phyloP scores from a whole-genome alignment of 2,329 filamentous ascomycete genomes.

The Pseudopithomyces maydicus region DNA sequence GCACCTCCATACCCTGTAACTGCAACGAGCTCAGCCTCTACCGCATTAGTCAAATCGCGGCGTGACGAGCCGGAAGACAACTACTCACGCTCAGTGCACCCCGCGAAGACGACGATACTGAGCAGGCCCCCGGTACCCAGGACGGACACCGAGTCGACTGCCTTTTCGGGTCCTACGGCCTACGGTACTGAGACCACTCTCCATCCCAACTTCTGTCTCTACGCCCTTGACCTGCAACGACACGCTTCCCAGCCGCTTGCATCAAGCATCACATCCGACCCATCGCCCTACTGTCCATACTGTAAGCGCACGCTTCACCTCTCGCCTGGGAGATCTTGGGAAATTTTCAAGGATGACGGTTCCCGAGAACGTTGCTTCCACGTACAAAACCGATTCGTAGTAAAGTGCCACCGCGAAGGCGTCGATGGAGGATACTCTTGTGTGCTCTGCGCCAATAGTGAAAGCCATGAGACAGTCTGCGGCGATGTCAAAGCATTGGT shows the following conservation, averaged over 20 bases:
- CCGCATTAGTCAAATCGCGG: conserved; percentile 28
- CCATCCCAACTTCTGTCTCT: conserved; percentile 34
- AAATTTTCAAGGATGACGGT: conserved; percentile 37
- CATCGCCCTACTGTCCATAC: conserved; percentile 36
- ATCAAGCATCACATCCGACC: conserved; percentile 27
- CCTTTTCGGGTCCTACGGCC: conserved; percentile 27
- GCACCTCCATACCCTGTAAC: conserved; percentile 20
- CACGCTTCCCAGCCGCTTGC: conserved; percentile 33
- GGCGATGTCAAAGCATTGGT: conserved; percentile 44
- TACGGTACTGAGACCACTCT: conserved; percentile 22
- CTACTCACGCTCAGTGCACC: conserved; percentile 2
- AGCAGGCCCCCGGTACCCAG: conserved; percentile 23
- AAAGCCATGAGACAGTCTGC: conserved; percentile 36
- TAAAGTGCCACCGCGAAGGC: conserved; percentile 41
- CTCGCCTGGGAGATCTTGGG: conserved; percentile 42
- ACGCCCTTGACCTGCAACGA: conserved; percentile 38
- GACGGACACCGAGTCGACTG: conserved; percentile 29
- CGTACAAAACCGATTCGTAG: conserved; percentile 42
- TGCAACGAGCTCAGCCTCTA: conserved; percentile 24
- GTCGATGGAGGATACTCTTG: conserved; percentile 42
- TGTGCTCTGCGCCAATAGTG: conserved; percentile 35
- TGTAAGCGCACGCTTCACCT: conserved; percentile 36
- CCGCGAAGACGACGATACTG: conserved; percentile 32
- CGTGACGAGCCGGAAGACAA: conserved; percentile 14
- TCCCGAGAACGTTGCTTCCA: conserved; percentile 39